Base-by-base conservation (phyloP, 805 yeast species). In the Saccharomycopsis fibuligera region DNA sequence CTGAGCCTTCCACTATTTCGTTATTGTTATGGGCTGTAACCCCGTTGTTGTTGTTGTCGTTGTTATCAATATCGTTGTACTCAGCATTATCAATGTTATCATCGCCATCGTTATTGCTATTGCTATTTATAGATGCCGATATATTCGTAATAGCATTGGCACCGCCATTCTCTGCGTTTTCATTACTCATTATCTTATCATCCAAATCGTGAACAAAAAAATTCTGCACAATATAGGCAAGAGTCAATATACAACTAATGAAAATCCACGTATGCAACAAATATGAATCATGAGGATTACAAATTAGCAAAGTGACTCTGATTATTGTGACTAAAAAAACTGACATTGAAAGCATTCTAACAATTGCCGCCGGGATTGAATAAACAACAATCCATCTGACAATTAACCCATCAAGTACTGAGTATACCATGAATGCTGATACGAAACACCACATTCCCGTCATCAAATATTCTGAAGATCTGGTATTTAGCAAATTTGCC, bases 371-470 rank as follows among this genome's bases (percentile, higher is more conserved):
- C 1, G 86, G 73, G 0, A 87, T 81, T 49, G 89, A 84, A 63
- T 91, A 91, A 38, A 84, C 87, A 38, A 90, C 95, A 24, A 91
- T 86, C 95, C 98, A 91, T 39, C 98, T 73, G 25, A 88, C 83
- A 83, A 90, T 87, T 41, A 91, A 69, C 0, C 96, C 93, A 60
- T 90, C 96, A 30, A 91, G 68, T 2, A 87, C 86, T 1, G 89
- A 80, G 64, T 82, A 88, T 6, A 95, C 81, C 52, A 91, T 69
- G 59, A 87, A 88, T 2, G 88, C 88, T 1, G 95, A 79, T 8
- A 91, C 98, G 3, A 85, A 60, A 62, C 96, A 87, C 98, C 98
- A 91, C n/a, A 91, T 63, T 0, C 90, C 90, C 3, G 95, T 84
- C 51, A 89, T 67, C 51, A 88, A 72, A 57, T 83, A 83, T 60